phyloP scores from a whole-genome alignment of 495 filamentous ascomycete genomes.

The Glarea lozoyensis region DNA sequence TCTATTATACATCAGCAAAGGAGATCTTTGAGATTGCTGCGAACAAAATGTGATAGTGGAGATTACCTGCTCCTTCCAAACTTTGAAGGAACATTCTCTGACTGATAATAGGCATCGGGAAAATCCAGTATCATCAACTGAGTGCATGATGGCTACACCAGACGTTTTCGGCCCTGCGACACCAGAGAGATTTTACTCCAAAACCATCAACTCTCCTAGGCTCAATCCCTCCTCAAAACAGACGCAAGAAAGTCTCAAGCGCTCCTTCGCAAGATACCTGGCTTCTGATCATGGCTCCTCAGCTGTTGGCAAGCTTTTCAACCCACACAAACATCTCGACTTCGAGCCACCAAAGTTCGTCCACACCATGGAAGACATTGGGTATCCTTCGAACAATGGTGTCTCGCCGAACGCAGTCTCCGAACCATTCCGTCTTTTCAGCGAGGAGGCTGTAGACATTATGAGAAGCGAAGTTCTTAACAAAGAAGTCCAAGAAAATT shows the following conservation, averaged over 20 bases:
- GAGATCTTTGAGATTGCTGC: too few relatives aligned
- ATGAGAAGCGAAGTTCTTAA: constrained; percentile 61
- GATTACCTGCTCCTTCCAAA: too few relatives aligned
- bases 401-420: constrained; percentile 61
- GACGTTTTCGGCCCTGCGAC: constrained; percentile 13
- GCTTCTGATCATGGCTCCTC: constrained; percentile 12
- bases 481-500: constrained; percentile 55
- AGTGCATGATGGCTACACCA: constrained; percentile 15
- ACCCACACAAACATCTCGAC: constrained; percentile 17
- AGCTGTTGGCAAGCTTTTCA: constrained; percentile 17
- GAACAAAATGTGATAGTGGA: too few relatives aligned
- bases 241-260: constrained; percentile 21
- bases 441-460: constrained; percentile 50
- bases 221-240: constrained; percentile 17
- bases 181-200: constrained; percentile 10
- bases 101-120: not conserved
- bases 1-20: too few relatives aligned
- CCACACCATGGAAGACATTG: constrained; percentile 23
- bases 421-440: constrained; percentile 67
- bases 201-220: constrained; percentile 13
- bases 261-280: constrained; percentile 20
- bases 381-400: constrained; percentile 27
- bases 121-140: not conserved
- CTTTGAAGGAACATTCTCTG: not conserved
- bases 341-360: constrained; percentile 17